Conservation (phyloP, 371 early-diverging fungal species). For the Coemansia sp. region DNA sequence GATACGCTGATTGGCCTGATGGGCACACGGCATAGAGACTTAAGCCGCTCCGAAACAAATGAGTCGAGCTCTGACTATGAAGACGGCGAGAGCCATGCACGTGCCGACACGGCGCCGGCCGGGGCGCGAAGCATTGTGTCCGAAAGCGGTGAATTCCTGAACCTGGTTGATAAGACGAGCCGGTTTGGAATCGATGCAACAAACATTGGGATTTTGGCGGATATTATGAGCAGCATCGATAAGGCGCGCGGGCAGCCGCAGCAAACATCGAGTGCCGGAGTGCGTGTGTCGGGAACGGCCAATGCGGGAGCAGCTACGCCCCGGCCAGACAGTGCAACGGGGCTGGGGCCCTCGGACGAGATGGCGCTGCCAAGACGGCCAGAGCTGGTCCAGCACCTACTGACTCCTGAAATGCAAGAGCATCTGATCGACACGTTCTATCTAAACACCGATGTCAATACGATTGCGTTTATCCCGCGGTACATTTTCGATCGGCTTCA, state of each 20-base stretch:
- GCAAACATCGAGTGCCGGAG: not conserved
- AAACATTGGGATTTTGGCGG: conserved; percentile 26
- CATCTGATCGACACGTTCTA: conserved; percentile 44
- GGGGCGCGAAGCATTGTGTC: not conserved
- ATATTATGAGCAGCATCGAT: conserved; percentile 22
- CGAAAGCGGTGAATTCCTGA: conserved; percentile 13
- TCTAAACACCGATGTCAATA: conserved; percentile 34
- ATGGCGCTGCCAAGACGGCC: not conserved
- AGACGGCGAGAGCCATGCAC: not conserved
- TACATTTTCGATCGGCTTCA: conserved; percentile 26
- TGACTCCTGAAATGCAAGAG: conserved; percentile 11
- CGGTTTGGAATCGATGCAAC: conserved; percentile 34
- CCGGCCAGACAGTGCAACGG: not conserved
- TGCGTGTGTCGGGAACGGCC: not conserved
- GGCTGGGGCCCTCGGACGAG: not conserved
- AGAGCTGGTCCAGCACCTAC: conserved; percentile 2
- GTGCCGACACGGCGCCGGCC: not conserved
- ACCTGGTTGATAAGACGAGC: conserved; percentile 27
- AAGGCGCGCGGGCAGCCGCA: conserved; percentile 2
- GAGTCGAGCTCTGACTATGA: not conserved
- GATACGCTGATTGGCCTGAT: conserved; percentile 21
- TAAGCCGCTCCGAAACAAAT: not conserved
- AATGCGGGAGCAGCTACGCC: not conserved
- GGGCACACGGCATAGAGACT: conserved; percentile 6
- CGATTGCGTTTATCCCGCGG: conserved; percentile 41